Evolutionary conservation across 2,329 filamentous ascomycete species (phyloP).

Genomic region (Penicillium paneum): DNA sequence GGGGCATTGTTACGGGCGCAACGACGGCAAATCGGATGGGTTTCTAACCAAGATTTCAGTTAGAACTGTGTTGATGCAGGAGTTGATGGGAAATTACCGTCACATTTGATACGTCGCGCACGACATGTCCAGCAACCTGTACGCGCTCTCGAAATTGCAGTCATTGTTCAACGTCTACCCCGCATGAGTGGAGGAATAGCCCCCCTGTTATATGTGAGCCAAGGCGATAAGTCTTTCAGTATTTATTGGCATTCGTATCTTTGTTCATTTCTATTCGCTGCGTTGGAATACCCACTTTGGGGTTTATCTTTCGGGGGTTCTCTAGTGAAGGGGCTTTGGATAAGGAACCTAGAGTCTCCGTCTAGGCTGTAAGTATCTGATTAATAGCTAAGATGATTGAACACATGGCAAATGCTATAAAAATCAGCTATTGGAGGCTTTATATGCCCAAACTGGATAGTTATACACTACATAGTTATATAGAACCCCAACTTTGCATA

Average conservation of each 20-base stretch:
- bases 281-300: background rate
- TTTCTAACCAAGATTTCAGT: conserved; percentile 9
- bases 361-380: too few species aligned
- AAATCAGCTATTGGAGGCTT: too few species aligned
- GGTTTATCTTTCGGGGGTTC: background rate
- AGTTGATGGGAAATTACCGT: conserved; percentile 11
- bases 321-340: background rate
- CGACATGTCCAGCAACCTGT: conserved; percentile 25
- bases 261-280: background rate
- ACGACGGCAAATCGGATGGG: conserved; percentile 20
- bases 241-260: background rate
- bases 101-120: conserved; percentile 23
- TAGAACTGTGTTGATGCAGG: background rate
- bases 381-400: too few species aligned
- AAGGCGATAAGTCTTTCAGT: background rate
- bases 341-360: too few species aligned
- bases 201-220: background rate
- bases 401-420: too few species aligned
- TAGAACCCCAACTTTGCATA: too few species aligned
- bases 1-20: conserved; percentile 15
- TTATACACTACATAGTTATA: too few species aligned
- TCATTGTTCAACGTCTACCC: conserved; percentile 1
- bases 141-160: conserved; percentile 16
- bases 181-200: background rate
- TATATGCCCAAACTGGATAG: too few species aligned